Conservation (phyloP, 176 grass and related monocot species). For the Avena insularis region DNA sequence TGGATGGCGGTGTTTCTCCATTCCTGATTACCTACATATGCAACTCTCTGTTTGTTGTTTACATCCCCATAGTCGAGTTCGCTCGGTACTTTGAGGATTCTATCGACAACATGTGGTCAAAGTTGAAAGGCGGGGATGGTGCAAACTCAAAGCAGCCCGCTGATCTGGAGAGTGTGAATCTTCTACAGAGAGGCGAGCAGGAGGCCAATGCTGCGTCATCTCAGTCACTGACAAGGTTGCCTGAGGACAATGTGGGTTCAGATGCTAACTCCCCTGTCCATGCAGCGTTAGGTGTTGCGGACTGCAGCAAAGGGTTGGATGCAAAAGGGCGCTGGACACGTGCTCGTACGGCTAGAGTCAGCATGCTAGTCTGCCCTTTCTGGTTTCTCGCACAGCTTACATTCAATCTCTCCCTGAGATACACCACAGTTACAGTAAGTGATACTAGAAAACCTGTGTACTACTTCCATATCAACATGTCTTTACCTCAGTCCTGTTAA, state of each 20-base stretch:
- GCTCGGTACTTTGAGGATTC: conserved; percentile 92
- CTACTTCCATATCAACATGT: conserved; percentile 26
- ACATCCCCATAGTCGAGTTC: conserved; percentile 88
- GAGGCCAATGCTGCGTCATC: conserved; percentile 14
- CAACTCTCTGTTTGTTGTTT: conserved; percentile 91
- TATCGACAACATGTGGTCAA: conserved; percentile 52
- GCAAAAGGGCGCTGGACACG: conserved; percentile 91
- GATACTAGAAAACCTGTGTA: conserved; percentile 17
- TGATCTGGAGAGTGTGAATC: conserved; percentile 89
- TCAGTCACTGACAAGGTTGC: conserved; percentile 25
- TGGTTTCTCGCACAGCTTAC: conserved; percentile 96
- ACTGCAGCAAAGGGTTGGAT: conserved; percentile 64
- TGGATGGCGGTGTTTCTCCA: conserved; percentile 89
- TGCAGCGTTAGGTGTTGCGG: conserved; percentile 27
- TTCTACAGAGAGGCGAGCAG: conserved; percentile 62
- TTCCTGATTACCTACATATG: conserved; percentile 98
- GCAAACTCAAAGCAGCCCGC: conserved; percentile 34
- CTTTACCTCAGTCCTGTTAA: not conserved
- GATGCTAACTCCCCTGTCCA: conserved; percentile 15
- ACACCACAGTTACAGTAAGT: conserved; percentile 95
- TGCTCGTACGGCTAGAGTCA: conserved; percentile 76
- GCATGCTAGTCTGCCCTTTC: conserved; percentile 90
- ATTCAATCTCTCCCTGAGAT: conserved; percentile 97
- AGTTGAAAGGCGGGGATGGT: conserved; percentile 61
- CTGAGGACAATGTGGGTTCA: conserved; percentile 31